phyloP scores from a whole-genome alignment of 495 filamentous ascomycete genomes.

The Aspergillus wentii region DNA sequence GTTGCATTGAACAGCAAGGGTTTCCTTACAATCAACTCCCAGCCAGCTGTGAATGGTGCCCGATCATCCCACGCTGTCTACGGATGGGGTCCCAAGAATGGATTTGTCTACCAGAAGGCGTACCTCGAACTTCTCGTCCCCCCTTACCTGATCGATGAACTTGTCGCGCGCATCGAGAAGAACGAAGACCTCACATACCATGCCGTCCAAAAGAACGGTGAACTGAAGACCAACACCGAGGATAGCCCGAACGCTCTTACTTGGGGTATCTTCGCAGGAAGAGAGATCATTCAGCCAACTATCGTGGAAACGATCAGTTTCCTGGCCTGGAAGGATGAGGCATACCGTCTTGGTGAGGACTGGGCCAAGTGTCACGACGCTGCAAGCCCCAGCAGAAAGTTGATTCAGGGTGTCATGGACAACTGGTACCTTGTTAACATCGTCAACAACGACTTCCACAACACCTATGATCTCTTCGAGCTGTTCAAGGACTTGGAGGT shows the following conservation, averaged over 20 bases:
- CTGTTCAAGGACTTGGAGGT: constrained; percentile 78
- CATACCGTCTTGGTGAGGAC: constrained; percentile 84
- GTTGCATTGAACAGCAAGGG: constrained; percentile 79
- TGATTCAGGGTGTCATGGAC: constrained; percentile 82
- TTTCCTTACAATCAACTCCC: constrained; percentile 94
- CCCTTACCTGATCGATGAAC: constrained; percentile 69
- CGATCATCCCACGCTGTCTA: constrained; percentile 81
- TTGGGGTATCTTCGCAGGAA: constrained; percentile 98
- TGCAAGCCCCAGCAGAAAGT: constrained; percentile 68
- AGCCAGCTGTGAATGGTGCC: constrained; percentile 91
- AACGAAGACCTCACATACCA: constrained; percentile 88
- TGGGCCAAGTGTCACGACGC: constrained; percentile 89
- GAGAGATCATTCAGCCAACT: constrained; percentile 99
- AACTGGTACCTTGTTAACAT: constrained; percentile 94
- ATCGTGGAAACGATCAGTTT: constrained; percentile 98
- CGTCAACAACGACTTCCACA: constrained; percentile 95
- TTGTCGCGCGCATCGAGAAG: constrained; percentile 73
- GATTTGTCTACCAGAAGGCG: constrained; percentile 97
- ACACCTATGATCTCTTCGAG: constrained; percentile 68
- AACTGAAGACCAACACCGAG: constrained; percentile 77
- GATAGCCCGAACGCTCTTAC: constrained; percentile 92
- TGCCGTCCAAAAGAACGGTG: constrained; percentile 75
- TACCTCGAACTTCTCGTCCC: constrained; percentile 90
- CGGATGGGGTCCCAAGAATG: constrained; percentile 92
- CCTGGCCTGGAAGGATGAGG: constrained; percentile 98